A percentile compares a stretch with the other conserved stretches of the same genome.
phyloP scores from a whole-genome alignment of 169 alveolate genomes.

The Eimeria maxima region DNA sequence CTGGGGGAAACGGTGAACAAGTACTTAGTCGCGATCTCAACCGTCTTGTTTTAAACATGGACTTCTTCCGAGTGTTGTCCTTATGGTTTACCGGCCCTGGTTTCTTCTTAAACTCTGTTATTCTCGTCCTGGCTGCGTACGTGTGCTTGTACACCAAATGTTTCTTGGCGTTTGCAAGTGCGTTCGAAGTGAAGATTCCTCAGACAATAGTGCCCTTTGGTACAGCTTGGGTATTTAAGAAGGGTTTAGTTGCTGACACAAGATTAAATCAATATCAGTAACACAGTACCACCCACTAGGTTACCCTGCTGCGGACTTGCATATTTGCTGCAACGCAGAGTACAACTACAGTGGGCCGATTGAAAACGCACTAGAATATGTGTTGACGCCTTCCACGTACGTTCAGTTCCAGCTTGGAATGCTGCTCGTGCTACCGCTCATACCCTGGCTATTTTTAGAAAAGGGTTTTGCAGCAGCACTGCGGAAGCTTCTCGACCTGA shows the following conservation, averaged over 20 bases:
- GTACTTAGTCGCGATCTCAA: conserved; percentile 79
- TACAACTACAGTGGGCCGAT: conserved; percentile 79
- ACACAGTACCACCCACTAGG: not conserved
- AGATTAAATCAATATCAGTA: not conserved
- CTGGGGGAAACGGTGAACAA: conserved; percentile 83
- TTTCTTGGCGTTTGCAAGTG: conserved; percentile 74
- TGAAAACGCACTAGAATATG: conserved; percentile 79
- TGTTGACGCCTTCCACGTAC: conserved; percentile 81
- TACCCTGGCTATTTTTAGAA: conserved; percentile 79
- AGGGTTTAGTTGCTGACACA: not conserved
- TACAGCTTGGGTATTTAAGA: not conserved
- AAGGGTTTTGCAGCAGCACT: conserved; percentile 79
- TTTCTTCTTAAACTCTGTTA: conserved; percentile 69
- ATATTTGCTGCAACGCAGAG: conserved; percentile 48
- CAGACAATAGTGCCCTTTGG: not conserved
- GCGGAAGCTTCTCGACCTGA: conserved; percentile 61
- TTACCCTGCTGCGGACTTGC: not conserved
- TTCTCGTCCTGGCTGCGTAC: conserved; percentile 79
- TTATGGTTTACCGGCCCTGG: conserved; percentile 82
- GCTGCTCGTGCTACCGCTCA: conserved; percentile 76
- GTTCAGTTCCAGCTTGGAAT: conserved; percentile 83
- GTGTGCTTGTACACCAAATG: conserved; percentile 80
- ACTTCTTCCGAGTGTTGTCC: conserved; percentile 81
- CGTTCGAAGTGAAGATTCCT: not conserved
- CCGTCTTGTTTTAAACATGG: conserved; percentile 79